Evolutionary conservation across 352 stramenopile species (phyloP), one percentile per base, ranked within the genome.

Genomic region (Blastocystis sp.): DNA sequence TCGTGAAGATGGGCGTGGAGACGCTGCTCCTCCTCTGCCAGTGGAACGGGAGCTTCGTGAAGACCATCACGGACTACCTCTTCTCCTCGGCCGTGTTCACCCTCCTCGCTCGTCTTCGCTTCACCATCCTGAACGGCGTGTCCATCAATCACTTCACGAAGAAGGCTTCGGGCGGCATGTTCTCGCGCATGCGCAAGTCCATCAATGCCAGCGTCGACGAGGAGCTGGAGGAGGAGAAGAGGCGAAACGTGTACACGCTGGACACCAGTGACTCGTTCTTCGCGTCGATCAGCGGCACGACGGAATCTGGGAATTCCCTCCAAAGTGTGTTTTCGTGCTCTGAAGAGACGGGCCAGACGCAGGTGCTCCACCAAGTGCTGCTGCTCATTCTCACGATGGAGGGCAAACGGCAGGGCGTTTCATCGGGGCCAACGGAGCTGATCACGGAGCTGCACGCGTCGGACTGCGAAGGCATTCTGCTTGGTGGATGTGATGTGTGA

Each of bases 11-110:
- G 56, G 41, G 48, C 34, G 52, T 60, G 21, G 71, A 81, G 53
- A 81, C 71, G 34, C 71, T 81, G 9, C 64, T 38, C 10, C 56
- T 81, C 11, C 71, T 81, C 41, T 81, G 71, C 21, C 71, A 81
- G 40, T 81, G 71, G 71, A 81, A 81, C n/a, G 53, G 43, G 9
- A 81, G 71, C 45, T 81, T 81, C 52, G 71, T 81, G 28, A 81
- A 81, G 14, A 81, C 43, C 23, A 81, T 81, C 34, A 81, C 71
- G 11, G 60, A 81, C 52, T 81, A 81, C 56, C 38, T 81, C 19
- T 81, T 81, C 48, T 81, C 71, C 41, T 81, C 71, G 40, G 60
- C 71, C 43, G 14, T 81, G 10, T 81, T 67, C 41, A 81, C 71
- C 23, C 71, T 81, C 2, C 11, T 81, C 2, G 23, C 9, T 28